Evolutionary conservation across 495 filamentous ascomycete species (phyloP), one percentile per base, ranked within the genome.

Genomic region (Jackrogersella minutella): DNA sequence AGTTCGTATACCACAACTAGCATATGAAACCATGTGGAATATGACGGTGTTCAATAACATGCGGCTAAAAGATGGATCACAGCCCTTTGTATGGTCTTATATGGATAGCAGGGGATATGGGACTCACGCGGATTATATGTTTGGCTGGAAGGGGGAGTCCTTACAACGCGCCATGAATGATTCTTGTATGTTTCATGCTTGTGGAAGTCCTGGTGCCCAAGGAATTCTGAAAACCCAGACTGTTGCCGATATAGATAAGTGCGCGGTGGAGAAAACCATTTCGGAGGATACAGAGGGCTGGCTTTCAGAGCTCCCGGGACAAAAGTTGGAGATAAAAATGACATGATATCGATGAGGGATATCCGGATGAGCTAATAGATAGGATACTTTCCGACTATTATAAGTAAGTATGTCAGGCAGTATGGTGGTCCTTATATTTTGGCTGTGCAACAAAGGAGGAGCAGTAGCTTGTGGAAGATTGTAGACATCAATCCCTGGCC

Each of bases 21-120:
- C 79, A 4, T 83, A 79, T 72, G 81, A 84, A 66, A 79, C 78
- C 0, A 77, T 80, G 51, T 84, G 80, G 80, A 78, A 82, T 64
- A 81, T 80, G 10, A 76, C 77, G 52, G 65, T 75, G 61, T 83
- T 82, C 73, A 74, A 77, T 69, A 68, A 51, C 70, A 66, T 80
- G 72, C 82, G 81, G 79, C 77, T 79, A 11, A 63, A 69, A 3
- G 79, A 76, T 8, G 13, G 7, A 28, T 68, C 73, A 8, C 74
- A 82, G 40, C 81, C 81, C 10, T 82, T 84, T 62, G 80, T 82
- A 17, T 79, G 76, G 76, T 70, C 62, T 41, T 78, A 80, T 61
- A 78, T 80, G 30, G 80, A 79, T 37, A 69, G 66, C 24, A 30
- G 7, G 26, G 79, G 81, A n/a, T 82, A 78, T 62, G 78, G 76